These are phyloP conservation scores for Eucalyptus brandiana DNA, from an alignment of 345 rosid species.

Conservation along the genomic window DNA sequence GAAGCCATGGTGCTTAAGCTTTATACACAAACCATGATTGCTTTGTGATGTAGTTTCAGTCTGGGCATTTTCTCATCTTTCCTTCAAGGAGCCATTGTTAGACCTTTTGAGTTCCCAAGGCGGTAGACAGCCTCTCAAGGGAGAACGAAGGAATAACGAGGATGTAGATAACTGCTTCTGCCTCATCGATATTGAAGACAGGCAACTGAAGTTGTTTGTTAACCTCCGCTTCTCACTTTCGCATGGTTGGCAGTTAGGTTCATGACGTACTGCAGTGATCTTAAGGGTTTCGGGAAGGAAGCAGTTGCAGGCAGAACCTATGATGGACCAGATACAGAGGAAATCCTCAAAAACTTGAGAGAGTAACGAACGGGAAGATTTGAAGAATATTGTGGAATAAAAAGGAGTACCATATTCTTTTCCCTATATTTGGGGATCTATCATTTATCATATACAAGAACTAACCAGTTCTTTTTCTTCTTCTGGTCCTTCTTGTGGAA, in stretches of 20 bases:
- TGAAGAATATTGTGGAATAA: background rate
- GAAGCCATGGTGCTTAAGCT: background rate
- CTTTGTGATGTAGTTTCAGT: background rate
- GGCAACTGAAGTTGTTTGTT: slow-evolving; percentile 46
- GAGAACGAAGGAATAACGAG: slow-evolving; percentile 60
- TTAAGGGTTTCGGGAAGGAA: slow-evolving; percentile 78
- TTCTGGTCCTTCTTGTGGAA: background rate
- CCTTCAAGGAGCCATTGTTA: slow-evolving; percentile 49
- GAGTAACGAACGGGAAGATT: background rate
- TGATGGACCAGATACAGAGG: background rate
- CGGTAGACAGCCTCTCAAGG: slow-evolving; percentile 72
- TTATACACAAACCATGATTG: background rate
- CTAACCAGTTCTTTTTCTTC: background rate
- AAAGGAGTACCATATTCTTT: background rate
- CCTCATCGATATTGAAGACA: slow-evolving; percentile 75
- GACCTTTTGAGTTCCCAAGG: slow-evolving; percentile 79
- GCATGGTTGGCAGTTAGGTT: slow-evolving; percentile 36
- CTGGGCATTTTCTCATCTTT: slow-evolving; percentile 22
- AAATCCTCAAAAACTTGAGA: background rate
- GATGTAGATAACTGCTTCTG: slow-evolving; percentile 77
- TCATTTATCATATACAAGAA: background rate
- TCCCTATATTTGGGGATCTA: background rate
- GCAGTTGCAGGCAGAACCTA: slow-evolving; percentile 92
- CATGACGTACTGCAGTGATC: slow-evolving; percentile 45
- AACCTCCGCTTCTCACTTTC: slow-evolving; percentile 71